phyloP scores from a whole-genome alignment of 2,329 filamentous ascomycete species.

The Scedosporium minutisporum region DNA sequence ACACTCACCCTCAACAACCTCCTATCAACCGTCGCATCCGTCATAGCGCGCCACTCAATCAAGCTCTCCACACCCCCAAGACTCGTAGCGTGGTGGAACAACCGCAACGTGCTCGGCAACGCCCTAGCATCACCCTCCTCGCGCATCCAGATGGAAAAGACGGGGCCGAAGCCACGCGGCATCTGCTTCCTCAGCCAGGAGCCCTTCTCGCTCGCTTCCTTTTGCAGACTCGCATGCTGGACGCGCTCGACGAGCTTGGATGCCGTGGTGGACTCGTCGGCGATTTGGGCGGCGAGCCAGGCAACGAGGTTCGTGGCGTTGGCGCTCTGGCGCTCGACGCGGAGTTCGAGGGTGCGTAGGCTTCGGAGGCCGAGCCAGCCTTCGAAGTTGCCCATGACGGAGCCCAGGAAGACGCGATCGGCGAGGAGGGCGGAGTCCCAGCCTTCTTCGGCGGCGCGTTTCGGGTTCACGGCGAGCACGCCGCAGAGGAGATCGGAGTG shows the following conservation, averaged over 20 bases:
- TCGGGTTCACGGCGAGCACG: constrained; percentile 57
- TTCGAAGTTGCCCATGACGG: constrained; percentile 81
- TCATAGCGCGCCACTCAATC: constrained; percentile 94
- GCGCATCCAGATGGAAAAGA: constrained; percentile 67
- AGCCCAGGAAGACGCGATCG: constrained; percentile 71
- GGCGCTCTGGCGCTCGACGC: constrained; percentile 66
- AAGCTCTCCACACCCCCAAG: constrained; percentile 89
- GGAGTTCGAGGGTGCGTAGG: constrained; percentile 73
- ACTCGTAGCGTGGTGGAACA: constrained; percentile 94
- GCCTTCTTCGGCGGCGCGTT: constrained; percentile 29
- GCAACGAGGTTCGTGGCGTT: constrained; percentile 60
- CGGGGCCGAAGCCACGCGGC: constrained; percentile 81
- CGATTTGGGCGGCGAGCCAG: constrained; percentile 51
- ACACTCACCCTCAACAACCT: constrained; percentile 71
- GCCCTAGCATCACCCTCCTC: constrained; percentile 49
- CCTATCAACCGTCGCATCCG: constrained; percentile 62
- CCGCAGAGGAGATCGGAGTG: constrained; percentile 92
- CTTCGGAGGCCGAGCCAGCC: constrained; percentile 86
- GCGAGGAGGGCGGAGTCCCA: constrained; percentile 52
- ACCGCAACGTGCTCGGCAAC: constrained; percentile 65
- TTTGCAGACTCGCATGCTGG: constrained; percentile 73
- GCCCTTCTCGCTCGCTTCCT: constrained; percentile 41
- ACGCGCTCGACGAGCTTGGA: constrained; percentile 48
- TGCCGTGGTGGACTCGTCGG: constrained; percentile 21
- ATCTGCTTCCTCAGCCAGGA: constrained; percentile 80